Conservation (phyloP, 1,284 basidiomycete species). For the Hymenochaete sp. region DNA sequence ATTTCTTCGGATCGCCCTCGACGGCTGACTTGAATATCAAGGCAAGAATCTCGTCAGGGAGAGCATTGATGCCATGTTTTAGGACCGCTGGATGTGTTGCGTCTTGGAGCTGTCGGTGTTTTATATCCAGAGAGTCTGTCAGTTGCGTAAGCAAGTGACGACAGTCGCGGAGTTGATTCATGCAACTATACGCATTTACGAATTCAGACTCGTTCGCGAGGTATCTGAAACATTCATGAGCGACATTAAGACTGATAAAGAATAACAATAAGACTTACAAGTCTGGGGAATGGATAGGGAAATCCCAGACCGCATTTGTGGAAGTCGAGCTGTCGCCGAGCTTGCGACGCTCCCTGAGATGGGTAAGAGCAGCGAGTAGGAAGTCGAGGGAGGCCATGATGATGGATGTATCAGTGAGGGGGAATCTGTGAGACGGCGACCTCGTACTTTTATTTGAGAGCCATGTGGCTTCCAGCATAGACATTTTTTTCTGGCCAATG, state of each 20-base stretch:
- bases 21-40: not conserved
- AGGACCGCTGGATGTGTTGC: not conserved
- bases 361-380: not conserved
- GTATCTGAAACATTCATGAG: not conserved
- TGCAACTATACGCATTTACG: not conserved
- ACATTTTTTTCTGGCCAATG: too few relatives aligned
- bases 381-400: not conserved
- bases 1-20: too few relatives aligned
- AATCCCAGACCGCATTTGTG: not conserved
- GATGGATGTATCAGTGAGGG: not conserved
- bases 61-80: not conserved
- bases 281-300: not conserved
- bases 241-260: not conserved
- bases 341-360: not conserved
- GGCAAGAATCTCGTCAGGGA: constrained; percentile 5
- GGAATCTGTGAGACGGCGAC: too few relatives aligned
- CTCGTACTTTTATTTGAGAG: too few relatives aligned
- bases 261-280: not conserved
- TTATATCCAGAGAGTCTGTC: not conserved
- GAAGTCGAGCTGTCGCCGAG: not conserved
- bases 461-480: too few relatives aligned
- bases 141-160: not conserved
- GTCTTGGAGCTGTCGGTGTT: not conserved
- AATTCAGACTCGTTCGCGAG: not conserved
- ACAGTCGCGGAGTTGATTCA: not conserved